Percentiles rank a stretch among this genome's conserved stretches.
Conservation (phyloP, 2,329 filamentous ascomycete genomes). For the Ceratocystis smalleyi region DNA sequence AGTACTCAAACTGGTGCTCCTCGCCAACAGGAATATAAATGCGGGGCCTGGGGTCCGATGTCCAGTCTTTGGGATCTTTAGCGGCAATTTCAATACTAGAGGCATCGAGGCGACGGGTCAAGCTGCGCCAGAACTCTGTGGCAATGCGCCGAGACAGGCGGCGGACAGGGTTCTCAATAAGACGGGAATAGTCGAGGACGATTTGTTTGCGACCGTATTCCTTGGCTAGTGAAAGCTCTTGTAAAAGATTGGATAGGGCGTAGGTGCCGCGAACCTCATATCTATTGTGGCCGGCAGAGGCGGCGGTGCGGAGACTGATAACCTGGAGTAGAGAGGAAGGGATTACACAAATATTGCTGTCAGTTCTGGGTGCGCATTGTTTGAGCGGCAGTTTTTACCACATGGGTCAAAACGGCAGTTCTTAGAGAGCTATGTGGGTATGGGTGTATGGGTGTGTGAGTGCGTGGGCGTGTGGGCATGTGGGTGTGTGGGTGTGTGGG, state of each 20-base stretch:
- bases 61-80: constrained; percentile 90
- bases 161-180: constrained; percentile 91
- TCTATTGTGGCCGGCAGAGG: constrained; percentile 70
- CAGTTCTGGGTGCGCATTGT: constrained; percentile 6
- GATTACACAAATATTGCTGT: constrained; percentile 14
- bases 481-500: too few relatives aligned
- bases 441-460: not conserved
- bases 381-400: constrained; percentile 1
- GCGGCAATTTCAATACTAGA: constrained; percentile 76
- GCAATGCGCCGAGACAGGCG: constrained; percentile 74
- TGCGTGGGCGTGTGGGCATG: too few relatives aligned
- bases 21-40: constrained; percentile 80
- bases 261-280: constrained; percentile 92
- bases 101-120: constrained; percentile 81
- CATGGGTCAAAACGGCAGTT: constrained; percentile 8
- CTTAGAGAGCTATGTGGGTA: not conserved
- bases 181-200: constrained; percentile 72
- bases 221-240: constrained; percentile 85
- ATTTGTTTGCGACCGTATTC: constrained; percentile 81
- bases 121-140: constrained; percentile 79
- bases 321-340: constrained; percentile 34
- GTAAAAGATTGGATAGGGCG: constrained; percentile 89
- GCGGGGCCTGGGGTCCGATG: constrained; percentile 67
- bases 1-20: constrained; percentile 81
- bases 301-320: constrained; percentile 67